These are phyloP conservation scores for Colletotrichum sp. DNA, from an alignment of 2,329 filamentous ascomycete genomes.

Conservation along the genomic window DNA sequence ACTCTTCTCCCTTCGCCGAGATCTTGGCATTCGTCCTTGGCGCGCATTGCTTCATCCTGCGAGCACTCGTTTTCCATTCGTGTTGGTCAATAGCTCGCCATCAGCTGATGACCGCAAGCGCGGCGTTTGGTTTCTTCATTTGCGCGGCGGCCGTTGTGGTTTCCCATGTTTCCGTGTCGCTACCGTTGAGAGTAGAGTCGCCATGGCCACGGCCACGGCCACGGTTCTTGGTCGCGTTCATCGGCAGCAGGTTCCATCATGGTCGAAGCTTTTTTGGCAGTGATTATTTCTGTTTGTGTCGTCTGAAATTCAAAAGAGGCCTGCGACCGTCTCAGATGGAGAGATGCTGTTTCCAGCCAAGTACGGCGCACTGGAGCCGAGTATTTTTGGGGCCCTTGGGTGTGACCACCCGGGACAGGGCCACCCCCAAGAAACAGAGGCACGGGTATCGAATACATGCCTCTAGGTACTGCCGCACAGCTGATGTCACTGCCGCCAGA, in stretches of 20 bases:
- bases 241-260: neutral
- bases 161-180: neutral
- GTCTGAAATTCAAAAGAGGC: slow-evolving; percentile 3
- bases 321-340: slow-evolving; percentile 20
- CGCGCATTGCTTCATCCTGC: slow-evolving; percentile 18
- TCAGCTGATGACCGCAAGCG: slow-evolving; percentile 17
- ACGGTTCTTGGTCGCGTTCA: neutral
- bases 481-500: neutral
- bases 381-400: slow-evolving; percentile 10
- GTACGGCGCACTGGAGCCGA: neutral
- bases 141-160: neutral
- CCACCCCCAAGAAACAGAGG: neutral
- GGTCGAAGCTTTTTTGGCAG: neutral
- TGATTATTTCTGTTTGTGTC: neutral
- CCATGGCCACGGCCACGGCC: neutral
- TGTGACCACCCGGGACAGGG: slow-evolving; percentile 9
- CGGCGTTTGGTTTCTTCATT: neutral
- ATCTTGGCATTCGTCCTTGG: slow-evolving; percentile 17
- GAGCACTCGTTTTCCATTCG: slow-evolving; percentile 12
- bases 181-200: neutral
- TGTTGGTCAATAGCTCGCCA: slow-evolving; percentile 11
- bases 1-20: slow-evolving; percentile 13
- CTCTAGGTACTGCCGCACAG: neutral
- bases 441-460: neutral
- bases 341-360: slow-evolving; percentile 13